Conservation (phyloP, 2,329 filamentous ascomycete genomes). For the Lachnellula hyalina region DNA sequence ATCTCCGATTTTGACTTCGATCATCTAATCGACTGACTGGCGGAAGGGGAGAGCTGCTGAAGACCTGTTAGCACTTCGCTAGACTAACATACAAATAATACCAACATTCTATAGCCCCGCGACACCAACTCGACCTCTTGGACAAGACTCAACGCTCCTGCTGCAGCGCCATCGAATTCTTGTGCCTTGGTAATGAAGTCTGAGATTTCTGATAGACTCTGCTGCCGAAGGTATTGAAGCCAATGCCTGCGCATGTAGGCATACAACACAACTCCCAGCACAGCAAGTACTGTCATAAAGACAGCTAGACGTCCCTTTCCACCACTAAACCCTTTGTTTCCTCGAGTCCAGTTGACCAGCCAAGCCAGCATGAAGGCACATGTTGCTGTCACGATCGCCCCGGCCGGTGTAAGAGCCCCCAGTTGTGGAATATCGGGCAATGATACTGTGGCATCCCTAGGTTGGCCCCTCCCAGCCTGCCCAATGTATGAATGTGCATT, state of each 20-base stretch:
- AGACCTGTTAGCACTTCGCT: slow-evolving; percentile 12
- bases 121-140: slow-evolving; percentile 96
- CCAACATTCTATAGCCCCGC: slow-evolving; percentile 78
- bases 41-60: slow-evolving; percentile 78
- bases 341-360: slow-evolving; percentile 65
- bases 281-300: slow-evolving; percentile 40
- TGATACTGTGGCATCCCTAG: slow-evolving; percentile 16
- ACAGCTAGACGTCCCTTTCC: slow-evolving; percentile 52
- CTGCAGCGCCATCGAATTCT: slow-evolving; percentile 71
- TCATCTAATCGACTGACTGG: slow-evolving; percentile 92
- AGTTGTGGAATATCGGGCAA: slow-evolving; percentile 20
- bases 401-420: slow-evolving; percentile 52
- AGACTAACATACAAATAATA: slow-evolving; percentile 9
- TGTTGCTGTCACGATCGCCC: slow-evolving; percentile 59
- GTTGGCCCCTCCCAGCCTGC: slow-evolving; percentile 28
- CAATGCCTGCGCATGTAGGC: slow-evolving; percentile 73
- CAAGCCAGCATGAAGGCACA: slow-evolving; percentile 53
- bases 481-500: slow-evolving; percentile 59
- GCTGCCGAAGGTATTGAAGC: slow-evolving; percentile 70
- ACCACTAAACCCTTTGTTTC: slow-evolving; percentile 44
- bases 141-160: slow-evolving; percentile 73
- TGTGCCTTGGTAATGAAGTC: slow-evolving; percentile 69
- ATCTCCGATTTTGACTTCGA: slow-evolving; percentile 70
- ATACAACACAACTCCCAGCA: slow-evolving; percentile 57
- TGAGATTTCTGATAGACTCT: slow-evolving; percentile 65